A percentile compares a stretch with the other conserved stretches of the same genome.
Evolutionary conservation across 345 rosid species (phyloP).

Genomic region (Rhodamnia argentea): DNA sequence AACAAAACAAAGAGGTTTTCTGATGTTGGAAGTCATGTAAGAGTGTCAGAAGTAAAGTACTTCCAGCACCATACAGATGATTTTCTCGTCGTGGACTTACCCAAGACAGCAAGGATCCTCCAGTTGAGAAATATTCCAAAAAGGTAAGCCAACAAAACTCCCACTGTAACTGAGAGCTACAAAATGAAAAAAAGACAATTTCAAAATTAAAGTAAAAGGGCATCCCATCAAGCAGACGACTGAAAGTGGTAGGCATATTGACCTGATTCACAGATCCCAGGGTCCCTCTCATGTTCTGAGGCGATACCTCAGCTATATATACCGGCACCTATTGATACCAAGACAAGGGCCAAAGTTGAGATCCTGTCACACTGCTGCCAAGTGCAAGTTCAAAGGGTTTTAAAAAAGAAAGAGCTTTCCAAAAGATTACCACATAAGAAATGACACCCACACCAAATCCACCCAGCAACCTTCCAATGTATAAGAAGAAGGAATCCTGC

Average conservation of each 20-base stretch:
- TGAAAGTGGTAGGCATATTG: background rate
- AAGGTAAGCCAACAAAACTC: constrained; percentile 57
- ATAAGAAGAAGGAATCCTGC: constrained; percentile 62
- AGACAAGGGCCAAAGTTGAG: background rate
- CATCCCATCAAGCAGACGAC: background rate
- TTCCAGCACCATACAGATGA: background rate
- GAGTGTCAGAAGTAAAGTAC: background rate
- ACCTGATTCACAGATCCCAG: constrained; percentile 75
- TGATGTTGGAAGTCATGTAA: background rate
- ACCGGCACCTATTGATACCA: constrained; percentile 49
- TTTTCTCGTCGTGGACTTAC: constrained; percentile 10
- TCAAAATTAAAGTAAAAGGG: background rate
- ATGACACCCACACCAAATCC: constrained; percentile 79
- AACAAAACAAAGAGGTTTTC: background rate
- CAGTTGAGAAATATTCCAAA: constrained; percentile 51
- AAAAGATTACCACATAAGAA: constrained; percentile 50
- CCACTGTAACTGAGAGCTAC: constrained; percentile 60
- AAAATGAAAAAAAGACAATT: background rate
- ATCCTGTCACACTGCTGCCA: background rate
- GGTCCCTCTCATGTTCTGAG: constrained; percentile 65
- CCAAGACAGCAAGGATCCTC: constrained; percentile 63
- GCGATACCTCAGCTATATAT: constrained; percentile 71
- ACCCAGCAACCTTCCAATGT: constrained; percentile 66
- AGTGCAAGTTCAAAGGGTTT: background rate
- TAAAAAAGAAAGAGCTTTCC: background rate